These are phyloP conservation scores for Gracilaria domingensis DNA, from an alignment of 23 red algal genomes.

Conservation along the genomic window DNA sequence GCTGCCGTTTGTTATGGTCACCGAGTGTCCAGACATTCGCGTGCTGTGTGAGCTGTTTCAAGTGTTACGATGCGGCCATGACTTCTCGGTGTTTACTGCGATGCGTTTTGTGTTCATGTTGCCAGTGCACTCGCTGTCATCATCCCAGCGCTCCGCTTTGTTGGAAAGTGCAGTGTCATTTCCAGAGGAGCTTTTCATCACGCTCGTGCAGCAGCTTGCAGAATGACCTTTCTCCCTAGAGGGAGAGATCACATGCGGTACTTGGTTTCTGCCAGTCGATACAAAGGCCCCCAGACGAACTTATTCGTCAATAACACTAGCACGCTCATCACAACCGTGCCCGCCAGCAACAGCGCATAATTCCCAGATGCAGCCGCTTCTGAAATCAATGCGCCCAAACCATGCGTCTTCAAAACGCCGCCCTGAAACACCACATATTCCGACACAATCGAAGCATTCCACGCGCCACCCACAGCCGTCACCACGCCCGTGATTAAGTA, in stretches of 20 bases:
- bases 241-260: constrained; percentile 59
- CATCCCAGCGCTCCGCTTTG: background rate
- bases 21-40: background rate
- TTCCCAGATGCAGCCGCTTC: constrained; percentile 91
- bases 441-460: constrained; percentile 98
- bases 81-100: background rate
- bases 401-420: constrained; percentile 81
- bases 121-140: background rate
- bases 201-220: background rate
- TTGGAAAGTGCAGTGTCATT: background rate
- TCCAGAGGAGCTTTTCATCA: background rate
- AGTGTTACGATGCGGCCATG: background rate
- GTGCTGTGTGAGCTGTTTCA: background rate
- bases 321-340: constrained; percentile 92
- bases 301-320: constrained; percentile 95
- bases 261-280: constrained; percentile 80
- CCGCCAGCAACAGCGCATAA: constrained; percentile 86
- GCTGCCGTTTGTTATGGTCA: background rate
- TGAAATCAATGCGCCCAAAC: constrained; percentile 94
- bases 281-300: constrained; percentile 95
- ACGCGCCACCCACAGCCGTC: constrained; percentile 97
- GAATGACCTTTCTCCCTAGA: background rate
- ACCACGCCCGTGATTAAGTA: constrained; percentile 98
- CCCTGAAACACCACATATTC: constrained; percentile 99
- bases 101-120: background rate